Base-by-base conservation (phyloP, 1,284 basidiomycete genomes). In the Omphalotus olearius region DNA sequence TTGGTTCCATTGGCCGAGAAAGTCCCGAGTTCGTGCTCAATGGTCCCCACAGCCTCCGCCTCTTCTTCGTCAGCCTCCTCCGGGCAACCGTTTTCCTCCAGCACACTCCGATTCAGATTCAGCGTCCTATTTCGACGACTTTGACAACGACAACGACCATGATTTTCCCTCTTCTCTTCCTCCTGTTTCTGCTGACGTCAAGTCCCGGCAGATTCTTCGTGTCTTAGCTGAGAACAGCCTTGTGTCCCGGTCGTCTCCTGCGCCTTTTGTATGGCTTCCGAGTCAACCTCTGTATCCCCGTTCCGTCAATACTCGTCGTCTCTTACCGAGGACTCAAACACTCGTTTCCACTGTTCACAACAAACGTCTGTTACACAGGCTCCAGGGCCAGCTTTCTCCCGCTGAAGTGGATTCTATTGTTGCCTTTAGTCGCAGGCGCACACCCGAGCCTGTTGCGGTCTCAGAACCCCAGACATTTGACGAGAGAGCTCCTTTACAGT, bases 241-340 rank as follows among this genome's bases (percentile, higher is more conserved):
- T 46, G 52, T 64, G 25, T 63, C 63, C 45, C 63, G 69, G 37
- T 64, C 68, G 47, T 72, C 73, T 26, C 69, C 75, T 6, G 73
- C 80, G 17, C 82, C 83, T n/a, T 72, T 80, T 56, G 62, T 76
- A 48, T 75, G 78, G 51, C 63, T 66, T 42, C 61, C 72, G 14
- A 62, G 62, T 42, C 56, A 62, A n/a, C 71, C 74, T 36, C 58
- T 76, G 52, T 90, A 81, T 63, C 87, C 87, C 57, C 81, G 81
- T 45, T 90, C 88, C 26, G 74, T 68, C 56, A 81, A 84, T 60
- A 56, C 57, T 23, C 59, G 66, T 13, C 63, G 60, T 46, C 56
- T 61, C n/a, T 69, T 83, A 50, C 63, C 69, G 25, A 67, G 57
- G 38, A 58, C 59, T 28, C 70, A 72, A 30, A 71, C 75, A 26